These are phyloP conservation scores for Starmerella apis DNA, from an alignment of 805 yeast species.

Conservation along the genomic window DNA sequence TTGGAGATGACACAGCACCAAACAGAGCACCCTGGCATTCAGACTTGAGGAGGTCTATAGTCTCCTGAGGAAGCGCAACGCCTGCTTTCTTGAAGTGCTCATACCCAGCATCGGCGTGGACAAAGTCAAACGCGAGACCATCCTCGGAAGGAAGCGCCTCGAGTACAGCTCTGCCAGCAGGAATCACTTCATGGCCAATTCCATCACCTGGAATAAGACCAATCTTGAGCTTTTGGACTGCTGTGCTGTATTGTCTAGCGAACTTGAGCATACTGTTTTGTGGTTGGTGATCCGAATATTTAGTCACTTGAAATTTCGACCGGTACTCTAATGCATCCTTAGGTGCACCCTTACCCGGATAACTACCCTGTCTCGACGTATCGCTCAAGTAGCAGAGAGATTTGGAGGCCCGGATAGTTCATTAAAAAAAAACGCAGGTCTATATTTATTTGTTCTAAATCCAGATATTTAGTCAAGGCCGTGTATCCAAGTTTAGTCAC, in stretches of 20 bases:
- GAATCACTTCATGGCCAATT: slow-evolving; percentile 94
- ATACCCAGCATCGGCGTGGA: slow-evolving; percentile 85
- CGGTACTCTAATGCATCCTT: too few species aligned
- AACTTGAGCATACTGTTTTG: slow-evolving; percentile 8
- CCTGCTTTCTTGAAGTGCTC: slow-evolving; percentile 93
- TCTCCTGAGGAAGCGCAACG: slow-evolving; percentile 85
- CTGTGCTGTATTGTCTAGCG: slow-evolving; percentile 13
- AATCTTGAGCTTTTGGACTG: slow-evolving; percentile 24
- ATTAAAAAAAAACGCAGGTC: too few species aligned
- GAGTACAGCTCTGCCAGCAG: slow-evolving; percentile 83
- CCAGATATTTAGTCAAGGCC: too few species aligned
- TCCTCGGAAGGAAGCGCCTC: slow-evolving; percentile 59
- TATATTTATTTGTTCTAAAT: too few species aligned
- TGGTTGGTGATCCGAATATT: not conserved
- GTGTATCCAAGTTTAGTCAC: too few species aligned
- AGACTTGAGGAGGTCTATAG: slow-evolving; percentile 62
- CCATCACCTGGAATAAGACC: slow-evolving; percentile 97
- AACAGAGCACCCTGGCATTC: slow-evolving; percentile 95
- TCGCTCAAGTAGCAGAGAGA: not conserved
- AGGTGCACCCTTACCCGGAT: not conserved
- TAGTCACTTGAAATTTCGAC: slow-evolving; percentile 1
- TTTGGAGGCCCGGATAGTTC: too few species aligned
- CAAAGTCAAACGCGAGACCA: slow-evolving; percentile 74
- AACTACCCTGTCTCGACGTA: not conserved
- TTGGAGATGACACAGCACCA: slow-evolving; percentile 93